Evolutionary conservation across 202 grass and related monocot species (phyloP).

Genomic region (Cymbopogon flexuosus): DNA sequence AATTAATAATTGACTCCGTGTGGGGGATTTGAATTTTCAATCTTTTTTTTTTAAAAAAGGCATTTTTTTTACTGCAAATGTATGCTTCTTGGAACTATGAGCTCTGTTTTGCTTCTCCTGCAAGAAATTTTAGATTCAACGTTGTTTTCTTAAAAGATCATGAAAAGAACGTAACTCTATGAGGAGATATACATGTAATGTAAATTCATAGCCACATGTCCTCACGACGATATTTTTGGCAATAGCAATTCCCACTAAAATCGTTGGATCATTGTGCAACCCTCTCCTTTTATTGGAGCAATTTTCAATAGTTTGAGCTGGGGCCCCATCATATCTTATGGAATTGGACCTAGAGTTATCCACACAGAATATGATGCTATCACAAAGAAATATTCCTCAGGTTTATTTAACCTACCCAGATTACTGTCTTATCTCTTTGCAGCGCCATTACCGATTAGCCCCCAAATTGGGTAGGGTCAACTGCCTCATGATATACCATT

Average conservation of each 20-base stretch:
- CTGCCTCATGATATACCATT: conserved; percentile 8
- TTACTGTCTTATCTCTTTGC: neutral
- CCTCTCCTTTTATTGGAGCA: neutral
- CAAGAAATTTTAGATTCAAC: neutral
- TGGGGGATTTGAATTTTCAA: neutral
- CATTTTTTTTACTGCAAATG: neutral
- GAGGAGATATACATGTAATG: neutral
- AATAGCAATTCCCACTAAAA: neutral
- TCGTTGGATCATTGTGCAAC: neutral
- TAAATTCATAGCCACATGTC: neutral
- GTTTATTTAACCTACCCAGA: neutral
- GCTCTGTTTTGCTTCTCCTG: neutral
- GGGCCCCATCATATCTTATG: neutral
- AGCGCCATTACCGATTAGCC: conserved; percentile 18
- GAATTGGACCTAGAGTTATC: conserved; percentile 1
- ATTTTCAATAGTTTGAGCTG: neutral
- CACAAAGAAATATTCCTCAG: neutral
- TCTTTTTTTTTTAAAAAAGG: neutral
- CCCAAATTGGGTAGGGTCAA: conserved; percentile 32
- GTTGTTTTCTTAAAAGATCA: neutral
- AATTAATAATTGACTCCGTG: neutral
- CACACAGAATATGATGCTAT: neutral
- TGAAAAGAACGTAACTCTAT: neutral
- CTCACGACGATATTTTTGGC: neutral
- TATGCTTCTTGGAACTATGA: neutral